Evolutionary conservation across 495 filamentous ascomycete genomes (phyloP).

Genomic region (Elaphomyces granulatus): DNA sequence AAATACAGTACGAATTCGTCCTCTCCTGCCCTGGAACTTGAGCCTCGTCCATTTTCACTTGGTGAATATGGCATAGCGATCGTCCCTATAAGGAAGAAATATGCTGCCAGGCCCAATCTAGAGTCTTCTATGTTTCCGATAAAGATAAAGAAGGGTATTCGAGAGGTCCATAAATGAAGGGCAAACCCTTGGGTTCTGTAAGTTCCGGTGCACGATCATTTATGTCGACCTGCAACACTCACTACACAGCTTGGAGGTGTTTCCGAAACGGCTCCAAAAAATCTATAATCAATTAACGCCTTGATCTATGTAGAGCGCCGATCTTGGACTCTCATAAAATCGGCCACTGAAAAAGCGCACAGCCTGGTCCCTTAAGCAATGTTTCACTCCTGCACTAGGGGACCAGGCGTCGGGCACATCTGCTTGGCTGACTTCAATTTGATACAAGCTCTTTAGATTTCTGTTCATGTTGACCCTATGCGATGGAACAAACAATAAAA

Average conservation of each 20-base stretch:
- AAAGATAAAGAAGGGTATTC: not conserved
- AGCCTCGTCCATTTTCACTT: conserved; percentile 20
- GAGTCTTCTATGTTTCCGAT: not conserved
- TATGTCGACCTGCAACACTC: not conserved
- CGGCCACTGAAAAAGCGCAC: too few relatives aligned
- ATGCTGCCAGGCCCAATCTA: not conserved
- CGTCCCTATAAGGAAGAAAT: conserved; percentile 7
- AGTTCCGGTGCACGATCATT: not conserved
- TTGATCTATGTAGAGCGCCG: too few relatives aligned
- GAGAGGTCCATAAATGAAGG: not conserved
- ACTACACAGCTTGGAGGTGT: not conserved
- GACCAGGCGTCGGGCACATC: not conserved
- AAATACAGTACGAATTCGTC: conserved; percentile 35
- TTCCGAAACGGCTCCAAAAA: not conserved
- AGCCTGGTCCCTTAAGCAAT: too few relatives aligned
- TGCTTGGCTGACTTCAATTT: not conserved
- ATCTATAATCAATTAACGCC: too few relatives aligned
- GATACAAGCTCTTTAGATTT: not conserved
- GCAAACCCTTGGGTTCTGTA: not conserved
- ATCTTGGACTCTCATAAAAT: too few relatives aligned
- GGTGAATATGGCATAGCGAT: not conserved
- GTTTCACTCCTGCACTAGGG: not conserved
- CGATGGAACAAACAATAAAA: too few relatives aligned
- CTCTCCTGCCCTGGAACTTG: conserved; percentile 23
- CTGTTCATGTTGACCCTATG: too few relatives aligned